Conservation (phyloP, 257 asterid species). For the Galeopsis tetrahit region DNA sequence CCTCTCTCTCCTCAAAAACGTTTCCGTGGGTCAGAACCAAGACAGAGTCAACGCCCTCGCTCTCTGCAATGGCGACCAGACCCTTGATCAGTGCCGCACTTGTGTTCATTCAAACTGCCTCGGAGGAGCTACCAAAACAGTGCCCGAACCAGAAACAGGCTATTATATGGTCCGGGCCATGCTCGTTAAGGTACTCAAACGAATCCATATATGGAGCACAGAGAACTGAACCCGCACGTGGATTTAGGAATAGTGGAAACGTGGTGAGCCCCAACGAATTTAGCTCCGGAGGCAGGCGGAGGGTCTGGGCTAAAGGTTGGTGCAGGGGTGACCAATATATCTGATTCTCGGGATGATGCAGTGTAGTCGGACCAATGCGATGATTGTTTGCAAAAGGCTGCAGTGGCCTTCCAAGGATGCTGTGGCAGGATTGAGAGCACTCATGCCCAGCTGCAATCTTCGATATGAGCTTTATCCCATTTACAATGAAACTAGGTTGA, state of each 20-base stretch:
- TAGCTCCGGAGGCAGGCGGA: slow-evolving; percentile 21
- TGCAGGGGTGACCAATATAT: not conserved
- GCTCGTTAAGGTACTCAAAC: slow-evolving; percentile 28
- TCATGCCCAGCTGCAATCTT: slow-evolving; percentile 19
- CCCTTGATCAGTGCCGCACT: not conserved
- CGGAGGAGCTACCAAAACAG: not conserved
- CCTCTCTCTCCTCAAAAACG: slow-evolving; percentile 20
- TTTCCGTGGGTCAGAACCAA: slow-evolving; percentile 16
- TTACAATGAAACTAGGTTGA: slow-evolving; percentile 29
- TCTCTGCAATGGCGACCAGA: slow-evolving; percentile 31
- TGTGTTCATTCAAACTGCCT: slow-evolving; percentile 1
- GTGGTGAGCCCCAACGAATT: not conserved
- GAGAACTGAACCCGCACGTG: not conserved
- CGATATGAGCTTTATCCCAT: slow-evolving; percentile 12
- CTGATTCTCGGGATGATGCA: slow-evolving; percentile 16
- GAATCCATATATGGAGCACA: not conserved
- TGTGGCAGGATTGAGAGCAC: not conserved
- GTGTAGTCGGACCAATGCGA: slow-evolving; percentile 28
- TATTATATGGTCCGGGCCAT: not conserved
- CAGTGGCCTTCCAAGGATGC: too few species aligned
- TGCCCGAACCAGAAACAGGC: slow-evolving; percentile 28
- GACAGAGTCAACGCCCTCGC: slow-evolving; percentile 26
- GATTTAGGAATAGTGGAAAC: not conserved
- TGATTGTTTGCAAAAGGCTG: not conserved
- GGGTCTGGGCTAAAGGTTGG: slow-evolving; percentile 17